Conservation (phyloP, 306 rosid species). For the Carpinus viminea region DNA sequence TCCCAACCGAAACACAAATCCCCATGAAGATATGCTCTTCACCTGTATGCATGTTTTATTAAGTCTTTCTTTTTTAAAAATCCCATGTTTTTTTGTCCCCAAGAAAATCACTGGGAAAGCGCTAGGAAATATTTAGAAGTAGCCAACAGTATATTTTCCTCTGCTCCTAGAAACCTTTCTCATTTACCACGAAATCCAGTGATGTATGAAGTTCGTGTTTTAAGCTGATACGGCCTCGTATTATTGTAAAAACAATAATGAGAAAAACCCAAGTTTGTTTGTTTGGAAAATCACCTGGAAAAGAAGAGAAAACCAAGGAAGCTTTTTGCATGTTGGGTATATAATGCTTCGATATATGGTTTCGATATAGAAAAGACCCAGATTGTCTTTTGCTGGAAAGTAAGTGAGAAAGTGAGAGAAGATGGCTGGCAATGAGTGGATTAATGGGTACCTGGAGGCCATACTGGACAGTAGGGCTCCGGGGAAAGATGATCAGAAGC, state of each 20-base stretch:
- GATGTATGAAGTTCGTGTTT: background rate
- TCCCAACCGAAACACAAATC: background rate
- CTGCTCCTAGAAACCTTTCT: background rate
- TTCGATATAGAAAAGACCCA: background rate
- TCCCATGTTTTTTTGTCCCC: background rate
- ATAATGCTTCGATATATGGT: background rate
- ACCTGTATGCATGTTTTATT: background rate
- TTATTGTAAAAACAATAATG: background rate
- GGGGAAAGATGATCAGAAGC: conserved; percentile 72
- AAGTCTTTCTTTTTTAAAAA: background rate
- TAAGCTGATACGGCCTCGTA: background rate
- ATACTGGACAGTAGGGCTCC: conserved; percentile 76
- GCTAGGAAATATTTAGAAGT: background rate
- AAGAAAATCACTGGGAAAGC: background rate
- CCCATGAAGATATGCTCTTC: background rate
- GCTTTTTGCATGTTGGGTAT: conserved; percentile 5
- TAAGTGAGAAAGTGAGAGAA: background rate
- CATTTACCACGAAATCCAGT: background rate
- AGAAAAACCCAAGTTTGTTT: background rate
- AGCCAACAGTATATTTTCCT: background rate
- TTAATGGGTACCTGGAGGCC: conserved; percentile 88
- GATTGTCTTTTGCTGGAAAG: background rate
- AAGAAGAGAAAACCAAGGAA: background rate
- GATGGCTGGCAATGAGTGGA: conserved; percentile 98
- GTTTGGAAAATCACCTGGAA: background rate